Evolutionary conservation across 768 basidiomycete genomes (phyloP).

Genomic region (Dentipellis sp.): DNA sequence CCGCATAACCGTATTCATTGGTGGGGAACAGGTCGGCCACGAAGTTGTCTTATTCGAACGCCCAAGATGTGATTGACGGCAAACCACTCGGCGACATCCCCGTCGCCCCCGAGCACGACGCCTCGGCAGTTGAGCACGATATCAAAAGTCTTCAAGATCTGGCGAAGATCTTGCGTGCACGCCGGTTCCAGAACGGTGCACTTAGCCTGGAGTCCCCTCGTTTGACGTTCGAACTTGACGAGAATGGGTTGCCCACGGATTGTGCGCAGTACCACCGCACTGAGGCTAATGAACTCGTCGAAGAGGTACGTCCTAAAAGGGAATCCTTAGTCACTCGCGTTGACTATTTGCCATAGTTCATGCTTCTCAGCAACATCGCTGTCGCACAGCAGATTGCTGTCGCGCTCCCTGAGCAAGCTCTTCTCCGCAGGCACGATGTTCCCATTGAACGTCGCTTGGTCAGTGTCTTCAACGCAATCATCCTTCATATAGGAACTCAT

Average conservation of each 20-base stretch:
- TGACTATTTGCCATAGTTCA: slow-evolving; percentile 48
- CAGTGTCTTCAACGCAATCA: slow-evolving; percentile 18
- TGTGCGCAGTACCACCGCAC: slow-evolving; percentile 54
- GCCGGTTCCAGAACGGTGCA: slow-evolving; percentile 75
- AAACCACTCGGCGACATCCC: slow-evolving; percentile 42
- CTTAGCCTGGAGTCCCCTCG: slow-evolving; percentile 61
- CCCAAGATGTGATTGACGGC: slow-evolving; percentile 77
- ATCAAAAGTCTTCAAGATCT: slow-evolving; percentile 60
- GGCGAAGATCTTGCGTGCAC: slow-evolving; percentile 60
- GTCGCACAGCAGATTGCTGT: slow-evolving; percentile 92
- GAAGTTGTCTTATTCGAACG: slow-evolving; percentile 76
- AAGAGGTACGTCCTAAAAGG: slow-evolving; percentile 53
- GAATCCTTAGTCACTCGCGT: background rate
- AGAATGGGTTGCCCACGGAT: slow-evolving; percentile 70
- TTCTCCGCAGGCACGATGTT: slow-evolving; percentile 88
- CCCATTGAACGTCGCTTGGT: slow-evolving; percentile 90
- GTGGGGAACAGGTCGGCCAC: slow-evolving; percentile 61
- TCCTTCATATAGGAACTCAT: slow-evolving; percentile 3
- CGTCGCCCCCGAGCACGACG: slow-evolving; percentile 48
- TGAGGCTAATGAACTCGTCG: slow-evolving; percentile 75
- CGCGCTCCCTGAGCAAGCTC: slow-evolving; percentile 92
- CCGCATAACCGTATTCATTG: slow-evolving; percentile 4
- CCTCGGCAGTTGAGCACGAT: slow-evolving; percentile 62
- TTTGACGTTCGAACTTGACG: slow-evolving; percentile 74
- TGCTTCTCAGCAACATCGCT: slow-evolving; percentile 85